Base-by-base conservation (phyloP, 306 rosid genomes). In the Dalbergia cultrata region DNA sequence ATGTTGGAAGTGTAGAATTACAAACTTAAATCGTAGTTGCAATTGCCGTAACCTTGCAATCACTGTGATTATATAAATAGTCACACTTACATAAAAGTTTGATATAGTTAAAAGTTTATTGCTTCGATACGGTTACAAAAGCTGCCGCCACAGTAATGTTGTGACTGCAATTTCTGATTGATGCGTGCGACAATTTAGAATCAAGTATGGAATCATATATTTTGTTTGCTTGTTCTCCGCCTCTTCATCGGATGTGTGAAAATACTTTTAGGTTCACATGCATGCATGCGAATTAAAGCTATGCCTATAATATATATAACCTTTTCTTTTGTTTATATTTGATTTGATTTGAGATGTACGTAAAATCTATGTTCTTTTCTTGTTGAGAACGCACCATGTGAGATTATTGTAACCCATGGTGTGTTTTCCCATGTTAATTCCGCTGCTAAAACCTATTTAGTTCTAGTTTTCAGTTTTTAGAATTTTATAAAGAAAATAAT, bases 201-300 rank as follows among this genome's bases (percentile, higher is more conserved):
- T 37, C 41, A 37, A 3, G 18, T 11, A 78, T 70, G 35, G 17
- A 44, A 75, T 26, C 73, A 43, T 22, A 6, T 8, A 56, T 76
- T 45, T 50, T 6, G 9, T 34, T 65, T 45, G 19, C 65, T 76
- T 31, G 41, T 65, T 47, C 39, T 66, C 6, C 17, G 13, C 9
- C 19, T 77, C 74, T 67, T 41, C 66, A 77, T 73, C 45, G 19
- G 53, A 19, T 43, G 26, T 5, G 47, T 22, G 18, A 72, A 70
- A 19, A 66, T 67, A 14, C 67, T 65, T 65, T 64, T 31, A 19
- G 64, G n/a, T 31, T 13, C 31, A 22, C 70, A 73, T 86, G 86
- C 87, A 73, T 80, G 84, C 88, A 81, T 79, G 82, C 70, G 79
- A 44, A 31, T 53, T 22, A 26, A 47, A 39, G 57, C 65, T 18